A percentile compares a stretch with the other conserved stretches of the same genome.
phyloP scores from a whole-genome alignment of 306 rosid species.

The Acacia acuminata region DNA sequence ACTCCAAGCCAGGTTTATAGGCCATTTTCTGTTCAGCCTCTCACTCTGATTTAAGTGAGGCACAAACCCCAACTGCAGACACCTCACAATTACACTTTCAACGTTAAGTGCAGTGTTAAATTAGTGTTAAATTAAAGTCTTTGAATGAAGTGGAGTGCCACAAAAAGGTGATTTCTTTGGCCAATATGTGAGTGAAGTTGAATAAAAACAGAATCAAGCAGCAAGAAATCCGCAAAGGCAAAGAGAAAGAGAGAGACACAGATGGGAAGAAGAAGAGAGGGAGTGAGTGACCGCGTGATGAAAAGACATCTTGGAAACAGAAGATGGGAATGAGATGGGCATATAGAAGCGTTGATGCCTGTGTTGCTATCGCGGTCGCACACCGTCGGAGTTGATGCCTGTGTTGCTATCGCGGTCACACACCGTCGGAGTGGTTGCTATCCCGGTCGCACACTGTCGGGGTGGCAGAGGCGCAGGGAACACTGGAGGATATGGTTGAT shows the following conservation, averaged over 20 bases:
- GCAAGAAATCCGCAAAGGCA: background rate
- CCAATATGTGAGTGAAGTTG: background rate
- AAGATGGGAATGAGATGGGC: background rate
- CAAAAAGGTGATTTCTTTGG: background rate
- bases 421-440: too few species aligned
- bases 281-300: conserved; percentile 19
- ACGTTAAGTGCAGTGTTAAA: background rate
- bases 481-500: too few species aligned
- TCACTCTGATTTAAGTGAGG: conserved; percentile 4
- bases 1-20: conserved; percentile 43
- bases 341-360: conserved; percentile 44
- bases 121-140: conserved; percentile 10
- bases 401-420: conserved; percentile 7
- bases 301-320: conserved; percentile 36
- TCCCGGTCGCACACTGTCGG: too few species aligned
- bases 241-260: background rate
- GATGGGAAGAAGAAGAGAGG: background rate
- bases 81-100: background rate
- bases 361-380: conserved; percentile 6
- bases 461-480: too few species aligned
- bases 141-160: background rate
- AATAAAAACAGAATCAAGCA: background rate
- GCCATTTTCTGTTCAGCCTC: conserved; percentile 14
- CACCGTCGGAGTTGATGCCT: background rate
- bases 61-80: conserved; percentile 8